Base-by-base conservation (phyloP, 2,329 filamentous ascomycete species). In the Penicillium sp. region DNA sequence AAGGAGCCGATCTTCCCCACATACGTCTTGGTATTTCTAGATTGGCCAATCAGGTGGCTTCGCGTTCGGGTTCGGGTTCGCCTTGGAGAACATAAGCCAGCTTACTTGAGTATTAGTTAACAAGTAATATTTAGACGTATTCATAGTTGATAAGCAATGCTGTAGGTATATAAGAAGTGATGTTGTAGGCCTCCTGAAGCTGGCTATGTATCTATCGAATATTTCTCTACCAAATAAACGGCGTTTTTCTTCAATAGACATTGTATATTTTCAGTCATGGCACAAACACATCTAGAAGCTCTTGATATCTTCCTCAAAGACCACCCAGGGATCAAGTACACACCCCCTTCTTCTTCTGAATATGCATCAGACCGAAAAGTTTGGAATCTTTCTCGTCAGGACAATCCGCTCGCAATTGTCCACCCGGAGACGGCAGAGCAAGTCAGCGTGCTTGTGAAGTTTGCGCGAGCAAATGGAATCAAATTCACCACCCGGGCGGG, bases 401-500 rank as follows among this genome's bases (percentile, higher is more conserved):
- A 9, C 43, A 52, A 52, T 30, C 55, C 53, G 16, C 62, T 64
- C 9, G 54, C 59, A 20, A 67, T 71, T 21, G 60, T 66, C 4
- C 66, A 64, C 3, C 68, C 68, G 8, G 60, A 60, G 28, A 63
- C 62, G 3, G 64, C 63, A 7, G 57, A 62, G 16, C 64, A 71
- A 57, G 62, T 71, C 1, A 61, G 61, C 8, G 49, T 50, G 2
- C 57, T 70, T 12, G 47, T 70, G 16, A 42, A 52, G 9, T 60
- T 52, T 52, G 38, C 52, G 21, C 64, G 55, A 47, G 62, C 63
- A 61, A 55, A 63, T 51, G 47, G 52, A 47, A 49, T 56, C 23
- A 52, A 48, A 12, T 65, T 68, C 63, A 63, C 65, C 43, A 57
- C 74, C 55, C 62, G 71, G 50, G 62, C 58, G 21, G 68, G 74